These are phyloP conservation scores for Grosmannia huntii DNA, from an alignment of 2,329 filamentous ascomycete genomes.

Conservation along the genomic window DNA sequence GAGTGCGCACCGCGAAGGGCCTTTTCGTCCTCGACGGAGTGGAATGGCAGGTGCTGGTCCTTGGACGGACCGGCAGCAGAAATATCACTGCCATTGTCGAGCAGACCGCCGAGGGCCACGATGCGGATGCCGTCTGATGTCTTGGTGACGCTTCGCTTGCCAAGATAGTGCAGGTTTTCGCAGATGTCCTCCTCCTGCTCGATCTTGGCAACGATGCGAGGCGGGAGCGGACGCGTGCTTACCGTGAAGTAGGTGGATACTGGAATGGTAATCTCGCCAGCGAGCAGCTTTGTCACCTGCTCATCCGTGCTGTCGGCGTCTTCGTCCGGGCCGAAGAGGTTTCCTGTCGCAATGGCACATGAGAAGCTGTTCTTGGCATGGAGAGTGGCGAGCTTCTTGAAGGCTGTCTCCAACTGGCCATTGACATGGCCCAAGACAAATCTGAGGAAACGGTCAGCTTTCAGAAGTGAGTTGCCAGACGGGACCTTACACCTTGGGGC, in stretches of 20 bases:
- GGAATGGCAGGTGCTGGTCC: conserved; percentile 64
- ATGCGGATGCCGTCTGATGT: conserved; percentile 83
- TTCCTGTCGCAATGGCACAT: conserved; percentile 71
- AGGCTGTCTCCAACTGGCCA: conserved; percentile 61
- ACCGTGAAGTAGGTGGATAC: conserved; percentile 87
- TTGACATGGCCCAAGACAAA: conserved; percentile 75
- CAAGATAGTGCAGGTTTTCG: conserved; percentile 81
- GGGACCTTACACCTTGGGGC: conserved; percentile 6
- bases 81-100: conserved; percentile 37
- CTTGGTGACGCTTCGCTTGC: conserved; percentile 75
- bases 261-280: conserved; percentile 60
- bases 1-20: conserved; percentile 61
- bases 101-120: conserved; percentile 66
- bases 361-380: conserved; percentile 82
- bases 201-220: conserved; percentile 52
- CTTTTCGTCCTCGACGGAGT: conserved; percentile 65
- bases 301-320: conserved; percentile 33
- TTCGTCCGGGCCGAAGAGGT: conserved; percentile 58
- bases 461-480: not conserved
- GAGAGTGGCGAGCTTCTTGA: conserved; percentile 67
- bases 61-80: conserved; percentile 40
- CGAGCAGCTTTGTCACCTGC: conserved; percentile 49
- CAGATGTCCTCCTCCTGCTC: conserved; percentile 45
- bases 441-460: conserved; percentile 24
- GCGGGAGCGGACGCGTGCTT: conserved; percentile 59